Evolutionary conservation across 2,329 filamentous ascomycete species (phyloP).

Genomic region (Hypomyces rosellus): DNA sequence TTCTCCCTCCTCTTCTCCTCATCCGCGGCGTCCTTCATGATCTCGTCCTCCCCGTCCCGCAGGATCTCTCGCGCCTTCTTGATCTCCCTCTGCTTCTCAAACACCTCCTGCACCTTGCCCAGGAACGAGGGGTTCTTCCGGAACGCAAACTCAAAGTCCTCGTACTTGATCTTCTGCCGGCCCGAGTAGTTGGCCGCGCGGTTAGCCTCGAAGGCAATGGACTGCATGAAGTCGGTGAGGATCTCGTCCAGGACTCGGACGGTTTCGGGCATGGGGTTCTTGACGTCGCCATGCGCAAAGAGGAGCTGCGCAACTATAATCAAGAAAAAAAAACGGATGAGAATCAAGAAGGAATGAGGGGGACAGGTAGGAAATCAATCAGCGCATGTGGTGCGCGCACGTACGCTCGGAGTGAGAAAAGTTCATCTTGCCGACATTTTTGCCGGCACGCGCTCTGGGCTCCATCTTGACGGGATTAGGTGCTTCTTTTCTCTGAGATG

Average conservation of each 20-base stretch:
- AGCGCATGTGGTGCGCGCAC: slow-evolving; percentile 20
- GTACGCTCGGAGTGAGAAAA: slow-evolving; percentile 66
- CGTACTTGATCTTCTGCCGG: slow-evolving; percentile 94
- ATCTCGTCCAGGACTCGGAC: slow-evolving; percentile 89
- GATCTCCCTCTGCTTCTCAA: slow-evolving; percentile 81
- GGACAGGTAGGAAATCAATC: too few species aligned
- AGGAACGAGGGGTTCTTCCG: slow-evolving; percentile 78
- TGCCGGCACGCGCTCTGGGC: slow-evolving; percentile 68
- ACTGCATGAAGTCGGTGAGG: slow-evolving; percentile 92
- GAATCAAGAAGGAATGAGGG: background rate
- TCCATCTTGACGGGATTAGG: slow-evolving; percentile 50
- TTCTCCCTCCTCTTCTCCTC: slow-evolving; percentile 35
- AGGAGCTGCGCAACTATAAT: slow-evolving; percentile 63
- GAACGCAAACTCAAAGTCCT: slow-evolving; percentile 94
- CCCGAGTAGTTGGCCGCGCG: slow-evolving; percentile 78
- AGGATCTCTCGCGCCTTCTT: slow-evolving; percentile 76
- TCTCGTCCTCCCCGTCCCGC: slow-evolving; percentile 57
- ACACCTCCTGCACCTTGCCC: slow-evolving; percentile 81
- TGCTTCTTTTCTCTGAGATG: background rate
- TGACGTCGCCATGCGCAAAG: slow-evolving; percentile 73
- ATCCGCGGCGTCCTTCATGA: slow-evolving; percentile 47
- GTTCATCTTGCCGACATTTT: slow-evolving; percentile 79
- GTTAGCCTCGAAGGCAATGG: slow-evolving; percentile 84
- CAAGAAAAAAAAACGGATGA: background rate
- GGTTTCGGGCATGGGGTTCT: slow-evolving; percentile 73